These are phyloP conservation scores for Chloris gayana DNA, from an alignment of 176 grass and related monocot species.

Conservation along the genomic window DNA sequence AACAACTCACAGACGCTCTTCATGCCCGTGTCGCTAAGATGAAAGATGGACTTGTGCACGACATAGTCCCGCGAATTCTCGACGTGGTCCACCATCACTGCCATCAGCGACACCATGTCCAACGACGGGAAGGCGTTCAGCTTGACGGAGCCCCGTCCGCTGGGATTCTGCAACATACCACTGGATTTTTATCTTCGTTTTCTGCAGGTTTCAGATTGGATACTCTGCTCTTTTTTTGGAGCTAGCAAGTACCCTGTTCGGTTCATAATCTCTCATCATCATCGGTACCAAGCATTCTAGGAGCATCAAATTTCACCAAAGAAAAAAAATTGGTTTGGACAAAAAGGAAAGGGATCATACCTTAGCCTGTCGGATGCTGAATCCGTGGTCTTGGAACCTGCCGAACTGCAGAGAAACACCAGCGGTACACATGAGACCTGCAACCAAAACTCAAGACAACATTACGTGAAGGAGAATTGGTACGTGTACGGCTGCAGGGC, in stretches of 20 bases:
- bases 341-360: background rate
- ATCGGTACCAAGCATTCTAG: too few species aligned
- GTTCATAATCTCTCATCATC: background rate
- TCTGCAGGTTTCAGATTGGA: conserved; percentile 1
- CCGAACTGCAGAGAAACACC: conserved; percentile 35
- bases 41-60: conserved; percentile 88
- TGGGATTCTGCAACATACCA: conserved; percentile 23
- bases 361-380: conserved; percentile 10
- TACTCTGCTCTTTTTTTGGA: background rate
- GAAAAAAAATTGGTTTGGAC: background rate
- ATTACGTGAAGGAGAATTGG: conserved; percentile 20
- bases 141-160: conserved; percentile 42
- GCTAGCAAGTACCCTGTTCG: background rate
- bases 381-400: conserved; percentile 7
- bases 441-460: background rate
- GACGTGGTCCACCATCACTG: conserved; percentile 80
- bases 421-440: conserved; percentile 1
- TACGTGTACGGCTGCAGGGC: conserved; percentile 27
- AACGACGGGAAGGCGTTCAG: conserved; percentile 67
- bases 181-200: background rate
- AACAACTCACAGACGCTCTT: conserved; percentile 82
- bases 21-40: conserved; percentile 71
- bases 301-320: too few species aligned
- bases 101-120: conserved; percentile 79
- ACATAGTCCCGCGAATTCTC: conserved; percentile 64